Evolutionary conservation across 2,329 filamentous ascomycete genomes (phyloP).

Genomic region (Lecanosticta acicola): DNA sequence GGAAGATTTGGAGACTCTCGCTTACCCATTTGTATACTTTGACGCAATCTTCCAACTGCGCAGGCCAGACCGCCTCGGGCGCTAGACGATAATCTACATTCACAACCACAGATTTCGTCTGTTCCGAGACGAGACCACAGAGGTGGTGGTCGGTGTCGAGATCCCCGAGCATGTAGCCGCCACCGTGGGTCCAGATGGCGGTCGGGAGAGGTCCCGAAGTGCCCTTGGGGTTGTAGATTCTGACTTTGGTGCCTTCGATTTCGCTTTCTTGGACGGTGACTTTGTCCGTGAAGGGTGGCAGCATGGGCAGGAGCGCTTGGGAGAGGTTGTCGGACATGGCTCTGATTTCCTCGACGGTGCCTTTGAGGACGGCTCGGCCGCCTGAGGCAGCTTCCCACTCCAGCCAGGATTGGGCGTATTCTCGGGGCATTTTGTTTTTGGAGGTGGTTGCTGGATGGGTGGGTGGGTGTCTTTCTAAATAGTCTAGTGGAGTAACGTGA

Average conservation of each 20-base stretch:
- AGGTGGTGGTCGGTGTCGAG: slow-evolving; percentile 21
- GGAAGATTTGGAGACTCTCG: no score
- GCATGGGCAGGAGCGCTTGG: slow-evolving; percentile 13
- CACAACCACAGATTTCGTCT: slow-evolving; percentile 26
- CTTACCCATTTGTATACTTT: slow-evolving; percentile 38
- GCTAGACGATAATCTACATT: slow-evolving; percentile 43
- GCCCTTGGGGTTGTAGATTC: slow-evolving; percentile 22
- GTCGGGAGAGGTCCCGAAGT: slow-evolving; percentile 16
- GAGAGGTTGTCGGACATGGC: slow-evolving; percentile 17
- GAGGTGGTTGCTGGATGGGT: no score
- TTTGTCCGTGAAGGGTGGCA: slow-evolving; percentile 18
- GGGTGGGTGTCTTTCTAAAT: no score
- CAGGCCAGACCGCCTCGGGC: slow-evolving; percentile 43
- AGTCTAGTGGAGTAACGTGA: no score
- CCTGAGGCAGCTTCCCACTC: slow-evolving; percentile 19
- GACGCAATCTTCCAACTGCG: slow-evolving; percentile 38
- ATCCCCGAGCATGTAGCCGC: slow-evolving; percentile 26
- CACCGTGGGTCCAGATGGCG: slow-evolving; percentile 21
- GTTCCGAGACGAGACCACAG: slow-evolving; percentile 20
- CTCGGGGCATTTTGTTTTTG: slow-evolving; percentile 14
- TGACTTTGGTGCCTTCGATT: slow-evolving; percentile 21
- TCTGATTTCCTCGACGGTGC: slow-evolving; percentile 21
- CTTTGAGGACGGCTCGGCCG: slow-evolving; percentile 19
- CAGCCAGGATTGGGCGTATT: slow-evolving; percentile 22
- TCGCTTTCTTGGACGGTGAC: slow-evolving; percentile 20